Evolutionary conservation across 2,329 filamentous ascomycete species (phyloP).

Genomic region (Phialemonium atrogriseum): DNA sequence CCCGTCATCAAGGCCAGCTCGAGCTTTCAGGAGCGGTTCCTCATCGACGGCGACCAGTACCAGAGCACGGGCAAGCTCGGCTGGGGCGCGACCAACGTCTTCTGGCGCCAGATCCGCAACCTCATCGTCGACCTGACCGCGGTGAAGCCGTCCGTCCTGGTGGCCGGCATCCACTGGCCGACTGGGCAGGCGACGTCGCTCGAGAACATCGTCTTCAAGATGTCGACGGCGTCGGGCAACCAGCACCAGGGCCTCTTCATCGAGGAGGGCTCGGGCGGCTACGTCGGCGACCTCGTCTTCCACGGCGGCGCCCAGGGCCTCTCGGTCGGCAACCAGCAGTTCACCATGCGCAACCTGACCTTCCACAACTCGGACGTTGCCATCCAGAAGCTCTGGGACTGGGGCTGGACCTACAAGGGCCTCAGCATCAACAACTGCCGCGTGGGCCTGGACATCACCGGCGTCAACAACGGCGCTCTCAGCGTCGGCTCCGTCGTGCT

Average conservation of each 20-base stretch:
- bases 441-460: conserved; percentile 60
- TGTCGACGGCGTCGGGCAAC: conserved; percentile 35
- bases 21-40: conserved; percentile 33
- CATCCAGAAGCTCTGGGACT: conserved; percentile 67
- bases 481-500: conserved; percentile 67
- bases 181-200: conserved; percentile 55
- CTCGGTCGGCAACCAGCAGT: conserved; percentile 55
- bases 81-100: conserved; percentile 49
- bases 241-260: conserved; percentile 49
- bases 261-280: conserved; percentile 56
- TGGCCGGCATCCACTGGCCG: conserved; percentile 58
- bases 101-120: conserved; percentile 51
- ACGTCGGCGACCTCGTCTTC: conserved; percentile 61
- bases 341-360: conserved; percentile 59
- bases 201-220: conserved; percentile 45
- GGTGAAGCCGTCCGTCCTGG: conserved; percentile 32
- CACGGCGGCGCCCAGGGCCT: conserved; percentile 55
- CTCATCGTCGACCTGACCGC: conserved; percentile 46
- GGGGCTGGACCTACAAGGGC: conserved; percentile 68
- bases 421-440: conserved; percentile 54
- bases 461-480: conserved; percentile 35
- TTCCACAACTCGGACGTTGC: conserved; percentile 59
- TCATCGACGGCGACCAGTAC: conserved; percentile 39
- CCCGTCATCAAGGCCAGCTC: conserved; percentile 45
- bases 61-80: conserved; percentile 24